Base-by-base conservation (phyloP, 495 filamentous ascomycete genomes). In the Aspergillus incahuasiensis region DNA sequence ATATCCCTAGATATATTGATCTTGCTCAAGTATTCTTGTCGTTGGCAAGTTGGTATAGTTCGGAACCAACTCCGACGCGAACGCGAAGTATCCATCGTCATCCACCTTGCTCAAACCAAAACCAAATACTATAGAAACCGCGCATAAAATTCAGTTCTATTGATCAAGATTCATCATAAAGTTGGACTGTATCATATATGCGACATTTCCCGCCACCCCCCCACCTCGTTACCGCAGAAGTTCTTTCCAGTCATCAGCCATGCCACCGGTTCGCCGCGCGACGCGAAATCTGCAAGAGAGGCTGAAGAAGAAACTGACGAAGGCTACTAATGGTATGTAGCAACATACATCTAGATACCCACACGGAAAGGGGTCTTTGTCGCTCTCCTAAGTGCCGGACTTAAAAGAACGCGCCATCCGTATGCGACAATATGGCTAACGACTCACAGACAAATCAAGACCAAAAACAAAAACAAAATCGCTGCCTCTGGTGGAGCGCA, bases 401-500 rank as follows among this genome's bases (percentile, higher is more conserved):
- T 40, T 35, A n/a, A 22, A 15, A 44, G n/a, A n/a, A n/a, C n/a
- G n/a, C n/a, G n/a, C n/a, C n/a, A n/a, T n/a, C n/a, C n/a, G n/a
- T n/a, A n/a, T n/a, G n/a, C n/a, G n/a, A n/a, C n/a, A 25, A 21
- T 16, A 19, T 35, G 7, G 42, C 48, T 39, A 54, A 51, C 38
- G 32, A 30, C 6, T 35, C 44, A 38, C 22, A 54, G 62, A 55
- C 21, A 42, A 63, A 54, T 41, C 51, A 0, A 50, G 25, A 43
- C 38, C 24, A 35, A 35, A 2, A 35, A 2, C 12, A 15, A 35
- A 35, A 15, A 45, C 54, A 1, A 50, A 50, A 34, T 38, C 39
- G 9, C 54, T 69, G 6, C 71, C 71, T 8, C 58, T 75, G 24
- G 71, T 78, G 9, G 75, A 78, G 43, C 73, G 68, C 21, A 77